Evolutionary conservation across 192 early-diverging fungal genomes (phyloP), one percentile per base, ranked within the genome.

Genomic region (Pilaira anomala): DNA sequence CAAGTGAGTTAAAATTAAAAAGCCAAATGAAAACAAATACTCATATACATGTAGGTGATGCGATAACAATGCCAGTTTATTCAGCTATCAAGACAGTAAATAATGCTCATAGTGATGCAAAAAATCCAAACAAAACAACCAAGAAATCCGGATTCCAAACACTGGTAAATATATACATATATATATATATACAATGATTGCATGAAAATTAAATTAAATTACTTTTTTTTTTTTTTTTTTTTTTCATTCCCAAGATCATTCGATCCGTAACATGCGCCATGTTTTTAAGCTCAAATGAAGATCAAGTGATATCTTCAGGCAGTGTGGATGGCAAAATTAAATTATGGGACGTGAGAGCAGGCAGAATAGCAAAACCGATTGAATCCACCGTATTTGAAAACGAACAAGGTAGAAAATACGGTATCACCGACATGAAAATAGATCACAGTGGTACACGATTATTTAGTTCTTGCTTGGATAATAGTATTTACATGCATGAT

Each of bases 311-410:
- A 14, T 82, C 85, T 0, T 78, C 87, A 11, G 89, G 87, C 14
- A 78, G 83, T 7, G 70, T 76, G 28, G 87, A 89, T 53, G 87
- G 87, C 18, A 67, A 82, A 24, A 74, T 96, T 29, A 91, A 89
- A 71, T 80, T 87, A 33, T 96, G 93, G 93, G 93, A 96, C 67
- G 75, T 89, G 55, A 72, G 93, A 7, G 80, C 68, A 60, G 75
- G 45, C 24, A 75, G 62, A 82, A 1, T 54, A 55, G 12, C 84
- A 69, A 12, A 62, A 58, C 25, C 68, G 66, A 24, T 69, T 66
- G 19, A 79, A 76, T 51, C 68, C 49, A 62, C 79, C n/a, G 63
- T 59, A 39, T 69, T 74, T 51, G 60, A 68, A 39, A 73, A 60
- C 33, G 22, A 63, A 3, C 63, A 71, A 0, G 73, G 67, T 25